Evolutionary conservation across 306 rosid species (phyloP).

Genomic region (Pyrus betulifolia): DNA sequence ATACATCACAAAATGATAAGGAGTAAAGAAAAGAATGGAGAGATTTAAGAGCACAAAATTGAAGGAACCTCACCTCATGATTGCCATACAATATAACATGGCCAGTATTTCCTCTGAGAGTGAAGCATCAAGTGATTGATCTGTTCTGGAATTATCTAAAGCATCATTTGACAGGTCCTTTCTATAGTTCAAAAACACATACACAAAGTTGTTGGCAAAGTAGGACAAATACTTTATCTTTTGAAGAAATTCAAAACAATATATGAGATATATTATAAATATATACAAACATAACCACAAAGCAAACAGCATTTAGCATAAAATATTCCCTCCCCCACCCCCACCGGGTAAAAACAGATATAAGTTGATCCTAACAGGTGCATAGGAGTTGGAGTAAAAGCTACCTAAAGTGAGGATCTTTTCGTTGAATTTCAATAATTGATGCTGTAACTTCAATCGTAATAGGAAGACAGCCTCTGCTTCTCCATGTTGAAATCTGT

Average conservation of each 20-base stretch:
- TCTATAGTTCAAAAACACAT: conserved; percentile 7
- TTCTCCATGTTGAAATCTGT: conserved; percentile 78
- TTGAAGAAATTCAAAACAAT: not conserved
- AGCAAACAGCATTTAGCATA: not conserved
- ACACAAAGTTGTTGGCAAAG: not conserved
- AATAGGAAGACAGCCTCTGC: conserved; percentile 80
- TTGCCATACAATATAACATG: conserved; percentile 73
- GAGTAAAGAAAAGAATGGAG: not conserved
- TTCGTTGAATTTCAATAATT: conserved; percentile 57
- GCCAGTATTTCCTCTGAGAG: conserved; percentile 71
- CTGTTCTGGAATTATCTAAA: conserved; percentile 21
- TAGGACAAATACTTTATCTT: not conserved
- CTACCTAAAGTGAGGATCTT: conserved; percentile 62
- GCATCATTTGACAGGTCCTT: conserved; percentile 11
- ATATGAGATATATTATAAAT: not conserved
- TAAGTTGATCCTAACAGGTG: not conserved
- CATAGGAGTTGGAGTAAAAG: not conserved
- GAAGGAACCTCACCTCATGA: conserved; percentile 51
- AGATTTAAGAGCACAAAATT: not conserved
- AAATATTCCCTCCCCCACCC: not conserved
- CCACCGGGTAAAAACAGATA: not conserved
- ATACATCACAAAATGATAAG: not conserved
- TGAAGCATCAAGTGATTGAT: conserved; percentile 19
- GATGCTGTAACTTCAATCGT: conserved; percentile 64
- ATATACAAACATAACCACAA: not conserved